phyloP scores from a whole-genome alignment of 768 basidiomycete species.

The Pisolithus sp. region DNA sequence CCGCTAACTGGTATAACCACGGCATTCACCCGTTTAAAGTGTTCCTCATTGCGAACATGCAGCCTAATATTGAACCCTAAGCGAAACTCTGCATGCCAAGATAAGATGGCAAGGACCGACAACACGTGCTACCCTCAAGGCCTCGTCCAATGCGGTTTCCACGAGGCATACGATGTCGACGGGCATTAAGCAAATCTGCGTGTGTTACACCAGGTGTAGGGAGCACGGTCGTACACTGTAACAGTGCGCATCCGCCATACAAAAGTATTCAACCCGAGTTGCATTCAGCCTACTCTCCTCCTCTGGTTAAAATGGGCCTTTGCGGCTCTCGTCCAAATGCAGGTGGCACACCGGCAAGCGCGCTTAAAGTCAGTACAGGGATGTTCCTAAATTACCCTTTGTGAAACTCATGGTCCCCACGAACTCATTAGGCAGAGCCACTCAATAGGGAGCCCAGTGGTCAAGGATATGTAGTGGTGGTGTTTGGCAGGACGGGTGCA shows the following conservation, averaged over 20 bases:
- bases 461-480: constrained; percentile 9
- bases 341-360: neutral
- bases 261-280: neutral
- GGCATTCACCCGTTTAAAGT: neutral
- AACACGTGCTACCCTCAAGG: neutral
- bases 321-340: neutral
- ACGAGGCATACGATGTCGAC: neutral
- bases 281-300: neutral
- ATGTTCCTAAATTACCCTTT: neutral
- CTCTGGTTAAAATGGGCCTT: neutral
- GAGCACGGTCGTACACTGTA: neutral
- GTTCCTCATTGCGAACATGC: neutral
- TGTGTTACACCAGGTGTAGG: neutral
- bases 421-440: too few relatives aligned
- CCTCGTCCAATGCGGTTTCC: neutral
- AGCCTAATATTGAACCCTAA: constrained; percentile 1
- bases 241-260: neutral
- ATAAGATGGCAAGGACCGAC: neutral
- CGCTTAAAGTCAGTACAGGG: neutral
- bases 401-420: too few relatives aligned
- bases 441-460: neutral
- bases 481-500: constrained; percentile 20
- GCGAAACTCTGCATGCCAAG: neutral
- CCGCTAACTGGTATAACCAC: neutral
- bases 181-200: neutral